Conservation (phyloP, 1,139 yeast genomes). For the Debaryomyces sp. region DNA sequence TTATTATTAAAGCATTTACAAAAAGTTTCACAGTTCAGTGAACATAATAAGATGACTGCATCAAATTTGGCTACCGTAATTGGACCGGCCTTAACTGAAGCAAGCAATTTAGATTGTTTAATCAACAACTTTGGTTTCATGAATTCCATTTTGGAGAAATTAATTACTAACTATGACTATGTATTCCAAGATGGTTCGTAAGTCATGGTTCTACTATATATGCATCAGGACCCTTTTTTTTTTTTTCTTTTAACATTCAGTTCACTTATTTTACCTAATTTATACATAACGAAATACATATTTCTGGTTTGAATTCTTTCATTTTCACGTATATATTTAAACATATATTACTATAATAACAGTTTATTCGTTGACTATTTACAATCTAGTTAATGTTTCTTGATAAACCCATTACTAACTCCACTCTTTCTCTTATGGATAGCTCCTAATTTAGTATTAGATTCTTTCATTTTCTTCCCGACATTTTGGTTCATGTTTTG, state of each 20-base stretch:
- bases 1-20: constrained; percentile 70
- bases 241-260: neutral
- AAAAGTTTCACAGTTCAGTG: constrained; percentile 59
- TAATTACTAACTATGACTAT: constrained; percentile 44
- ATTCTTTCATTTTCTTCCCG: constrained; percentile 36
- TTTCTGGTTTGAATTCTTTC: neutral
- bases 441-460: constrained; percentile 42
- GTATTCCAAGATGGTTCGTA: constrained; percentile 32
- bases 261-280: neutral
- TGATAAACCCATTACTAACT: constrained; percentile 39
- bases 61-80: constrained; percentile 80
- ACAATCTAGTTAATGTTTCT: constrained; percentile 34
- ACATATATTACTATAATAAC: neutral
- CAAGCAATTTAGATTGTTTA: constrained; percentile 53
- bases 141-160: constrained; percentile 55
- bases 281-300: constrained; percentile 2
- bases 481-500: constrained; percentile 36
- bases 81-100: constrained; percentile 63
- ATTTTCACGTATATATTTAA: neutral
- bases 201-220: neutral
- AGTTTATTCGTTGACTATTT: constrained; percentile 7
- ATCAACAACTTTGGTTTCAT: constrained; percentile 57
- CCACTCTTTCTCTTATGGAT: constrained; percentile 40
- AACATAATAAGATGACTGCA: constrained; percentile 75
- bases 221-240: neutral